phyloP scores from a whole-genome alignment of 2,329 filamentous ascomycete genomes.

The Arthrobotrys pseudoclavata region DNA sequence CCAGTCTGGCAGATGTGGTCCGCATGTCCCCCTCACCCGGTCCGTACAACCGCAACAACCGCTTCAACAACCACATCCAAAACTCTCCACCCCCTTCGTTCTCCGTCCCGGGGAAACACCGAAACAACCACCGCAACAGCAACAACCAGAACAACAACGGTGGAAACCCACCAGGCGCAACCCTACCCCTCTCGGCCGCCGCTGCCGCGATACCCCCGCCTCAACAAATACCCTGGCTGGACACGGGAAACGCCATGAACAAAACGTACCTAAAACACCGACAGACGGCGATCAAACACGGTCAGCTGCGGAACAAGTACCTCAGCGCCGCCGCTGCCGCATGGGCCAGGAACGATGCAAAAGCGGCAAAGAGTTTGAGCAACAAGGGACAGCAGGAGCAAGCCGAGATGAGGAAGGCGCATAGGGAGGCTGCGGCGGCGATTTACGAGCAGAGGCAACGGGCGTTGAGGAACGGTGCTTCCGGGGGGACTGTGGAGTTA shows the following conservation, averaged over 20 bases:
- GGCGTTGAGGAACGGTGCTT: conserved; percentile 63
- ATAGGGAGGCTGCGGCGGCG: conserved; percentile 90
- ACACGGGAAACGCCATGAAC: conserved; percentile 91
- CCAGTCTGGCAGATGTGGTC: conserved; percentile 91
- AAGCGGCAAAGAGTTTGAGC: conserved; percentile 93
- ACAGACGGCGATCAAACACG: conserved; percentile 96
- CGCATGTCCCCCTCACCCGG: conserved; percentile 93
- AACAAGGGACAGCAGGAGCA: conserved; percentile 96
- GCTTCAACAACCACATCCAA: conserved; percentile 56
- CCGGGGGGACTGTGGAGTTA: conserved; percentile 74
- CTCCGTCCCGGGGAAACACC: conserved; percentile 50
- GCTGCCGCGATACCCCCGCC: conserved; percentile 80
- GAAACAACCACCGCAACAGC: conserved; percentile 38
- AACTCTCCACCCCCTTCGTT: conserved; percentile 55
- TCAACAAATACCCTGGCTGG: conserved; percentile 94
- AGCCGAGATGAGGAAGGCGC: conserved; percentile 95
- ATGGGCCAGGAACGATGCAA: conserved; percentile 97
- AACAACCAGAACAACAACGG: not conserved
- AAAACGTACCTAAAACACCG: conserved; percentile 95
- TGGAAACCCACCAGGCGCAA: not conserved
- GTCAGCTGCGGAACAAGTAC: conserved; percentile 95
- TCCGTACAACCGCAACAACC: conserved; percentile 63
- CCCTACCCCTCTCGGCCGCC: conserved; percentile 47
- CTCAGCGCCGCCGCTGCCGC: conserved; percentile 90
- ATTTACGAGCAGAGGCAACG: conserved; percentile 95